These are phyloP conservation scores for Apium graveolens DNA, from an alignment of 129 eudicot genomes.

Conservation along the genomic window DNA sequence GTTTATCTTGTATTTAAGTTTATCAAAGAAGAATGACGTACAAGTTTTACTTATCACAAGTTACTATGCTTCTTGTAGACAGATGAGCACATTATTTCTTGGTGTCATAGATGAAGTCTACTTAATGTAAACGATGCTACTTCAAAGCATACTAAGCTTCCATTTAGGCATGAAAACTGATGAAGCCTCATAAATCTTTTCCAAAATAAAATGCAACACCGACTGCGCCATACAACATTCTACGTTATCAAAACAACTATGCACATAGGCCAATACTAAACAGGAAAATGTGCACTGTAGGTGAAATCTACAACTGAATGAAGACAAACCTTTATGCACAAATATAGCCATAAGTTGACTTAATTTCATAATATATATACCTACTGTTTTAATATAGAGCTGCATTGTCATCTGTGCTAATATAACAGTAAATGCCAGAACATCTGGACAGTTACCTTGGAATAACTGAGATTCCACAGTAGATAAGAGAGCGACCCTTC, in stretches of 20 bases:
- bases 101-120: background rate
- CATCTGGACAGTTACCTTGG: conserved; percentile 4
- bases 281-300: background rate
- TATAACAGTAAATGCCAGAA: background rate
- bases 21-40: background rate
- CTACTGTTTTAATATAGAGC: background rate
- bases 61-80: background rate
- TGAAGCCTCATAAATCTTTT: background rate
- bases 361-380: background rate
- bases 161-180: background rate
- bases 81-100: background rate
- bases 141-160: background rate
- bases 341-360: background rate
- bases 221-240: background rate
- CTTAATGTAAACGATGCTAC: background rate
- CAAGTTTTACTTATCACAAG: background rate
- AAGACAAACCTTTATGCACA: background rate
- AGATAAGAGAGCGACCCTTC: background rate
- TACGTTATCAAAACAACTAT: background rate
- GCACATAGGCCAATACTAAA: background rate
- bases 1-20: background rate
- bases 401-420: background rate
- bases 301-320: background rate
- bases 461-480: background rate
- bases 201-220: background rate